These are phyloP conservation scores for Penicillium sp. DNA, from an alignment of 2,329 filamentous ascomycete genomes.

Conservation along the genomic window DNA sequence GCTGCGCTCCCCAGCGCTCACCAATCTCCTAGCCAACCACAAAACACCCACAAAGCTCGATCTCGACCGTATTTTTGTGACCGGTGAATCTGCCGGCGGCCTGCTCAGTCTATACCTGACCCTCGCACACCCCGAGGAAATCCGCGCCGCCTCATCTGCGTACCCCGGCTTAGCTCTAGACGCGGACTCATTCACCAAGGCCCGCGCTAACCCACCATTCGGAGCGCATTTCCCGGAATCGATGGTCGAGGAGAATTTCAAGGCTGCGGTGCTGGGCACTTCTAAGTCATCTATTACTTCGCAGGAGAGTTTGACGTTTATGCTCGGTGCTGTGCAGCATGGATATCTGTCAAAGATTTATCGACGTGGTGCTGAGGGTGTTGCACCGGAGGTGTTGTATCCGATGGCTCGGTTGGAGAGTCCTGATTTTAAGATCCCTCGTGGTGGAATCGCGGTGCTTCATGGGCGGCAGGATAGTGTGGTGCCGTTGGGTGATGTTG, in stretches of 20 bases:
- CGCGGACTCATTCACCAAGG: conserved; percentile 25
- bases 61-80: conserved; percentile 34
- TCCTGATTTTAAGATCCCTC: conserved; percentile 32
- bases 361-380: conserved; percentile 25
- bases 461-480: conserved; percentile 44
- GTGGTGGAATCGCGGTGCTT: conserved; percentile 41
- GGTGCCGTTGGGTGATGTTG: conserved; percentile 37
- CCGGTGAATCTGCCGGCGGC: conserved; percentile 43
- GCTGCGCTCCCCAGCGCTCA: conserved; percentile 37
- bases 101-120: conserved; percentile 37
- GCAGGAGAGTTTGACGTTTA: conserved; percentile 24
- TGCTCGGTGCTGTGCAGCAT: conserved; percentile 29
- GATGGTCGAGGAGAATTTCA: conserved; percentile 20
- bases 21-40: conserved; percentile 21
- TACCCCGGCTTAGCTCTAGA: conserved; percentile 44
- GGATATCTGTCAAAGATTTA: conserved; percentile 29
- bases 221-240: conserved; percentile 23
- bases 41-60: conserved; percentile 30
- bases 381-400: conserved; percentile 28
- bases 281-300: conserved; percentile 24
- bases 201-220: conserved; percentile 23
- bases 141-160: conserved; percentile 38
- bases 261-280: conserved; percentile 16
- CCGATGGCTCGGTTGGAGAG: conserved; percentile 40
- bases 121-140: conserved; percentile 36